Conservation (phyloP, 495 filamentous ascomycete genomes). For the Delitschia confertaspora region DNA sequence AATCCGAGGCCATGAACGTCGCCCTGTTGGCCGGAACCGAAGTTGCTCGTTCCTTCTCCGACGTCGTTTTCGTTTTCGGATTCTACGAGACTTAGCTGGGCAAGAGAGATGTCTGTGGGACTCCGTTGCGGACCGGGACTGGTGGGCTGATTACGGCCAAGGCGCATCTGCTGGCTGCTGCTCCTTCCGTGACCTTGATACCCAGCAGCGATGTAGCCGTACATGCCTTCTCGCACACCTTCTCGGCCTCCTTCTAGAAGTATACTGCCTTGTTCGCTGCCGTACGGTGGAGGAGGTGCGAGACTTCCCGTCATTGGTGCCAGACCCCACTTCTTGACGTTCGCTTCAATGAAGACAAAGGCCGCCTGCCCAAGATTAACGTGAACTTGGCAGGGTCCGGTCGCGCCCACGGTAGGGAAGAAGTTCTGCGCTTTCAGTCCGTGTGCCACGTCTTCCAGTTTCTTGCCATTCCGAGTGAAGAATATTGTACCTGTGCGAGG, state of each 20-base stretch:
- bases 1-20: constrained; percentile 24
- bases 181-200: constrained; percentile 43
- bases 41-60: constrained; percentile 60
- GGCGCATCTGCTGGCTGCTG: constrained; percentile 48
- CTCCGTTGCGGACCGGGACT: constrained; percentile 85
- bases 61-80: constrained; percentile 53
- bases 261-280: constrained; percentile 91
- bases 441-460: constrained; percentile 88
- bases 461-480: constrained; percentile 97
- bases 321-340: constrained; percentile 98
- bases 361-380: constrained; percentile 97
- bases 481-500: constrained; percentile 91
- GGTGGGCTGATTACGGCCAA: constrained; percentile 52
- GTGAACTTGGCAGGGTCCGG: constrained; percentile 82
- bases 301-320: constrained; percentile 93
- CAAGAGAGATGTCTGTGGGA: constrained; percentile 95
- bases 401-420: constrained; percentile 91
- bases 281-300: constrained; percentile 92
- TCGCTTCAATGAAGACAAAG: constrained; percentile 97
- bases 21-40: constrained; percentile 24
- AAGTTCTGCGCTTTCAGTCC: constrained; percentile 90
- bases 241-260: constrained; percentile 79
- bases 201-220: constrained; percentile 43
- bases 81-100: constrained; percentile 60
- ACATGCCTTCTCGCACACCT: constrained; percentile 47